A percentile compares a stretch with the other conserved stretches of the same genome.
Conservation (phyloP, 306 rosid species). For the Cucumis hystrix region DNA sequence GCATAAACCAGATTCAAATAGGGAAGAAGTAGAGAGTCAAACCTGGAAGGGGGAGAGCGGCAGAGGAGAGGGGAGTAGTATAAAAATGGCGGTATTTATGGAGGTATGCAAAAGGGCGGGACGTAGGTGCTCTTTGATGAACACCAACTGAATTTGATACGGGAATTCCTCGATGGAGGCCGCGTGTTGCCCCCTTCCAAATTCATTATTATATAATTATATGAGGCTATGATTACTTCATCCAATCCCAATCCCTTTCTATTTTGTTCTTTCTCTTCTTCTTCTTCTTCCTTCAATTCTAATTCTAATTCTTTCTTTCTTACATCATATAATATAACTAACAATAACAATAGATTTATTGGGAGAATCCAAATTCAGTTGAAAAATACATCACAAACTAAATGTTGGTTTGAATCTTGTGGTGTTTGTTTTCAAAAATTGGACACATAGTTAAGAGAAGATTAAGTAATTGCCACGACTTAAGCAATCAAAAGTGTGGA, state of each 20-base stretch:
- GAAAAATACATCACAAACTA: too few relatives aligned
- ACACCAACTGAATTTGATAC: slow-evolving; percentile 4
- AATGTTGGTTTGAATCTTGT: too few relatives aligned
- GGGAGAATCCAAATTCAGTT: too few relatives aligned
- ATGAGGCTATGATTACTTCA: not conserved
- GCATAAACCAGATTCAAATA: not conserved
- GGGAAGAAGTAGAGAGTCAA: not conserved
- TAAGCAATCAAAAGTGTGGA: too few relatives aligned
- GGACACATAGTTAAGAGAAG: too few relatives aligned
- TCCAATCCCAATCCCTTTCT: not conserved
- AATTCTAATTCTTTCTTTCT: too few relatives aligned
- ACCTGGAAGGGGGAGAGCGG: not conserved
- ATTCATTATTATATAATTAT: not conserved
- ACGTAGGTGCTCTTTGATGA: not conserved
- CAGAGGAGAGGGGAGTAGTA: not conserved
- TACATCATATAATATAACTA: too few relatives aligned
- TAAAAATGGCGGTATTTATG: not conserved
- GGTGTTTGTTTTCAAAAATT: too few relatives aligned
- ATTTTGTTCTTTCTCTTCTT: too few relatives aligned
- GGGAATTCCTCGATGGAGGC: not conserved
- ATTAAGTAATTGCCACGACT: too few relatives aligned
- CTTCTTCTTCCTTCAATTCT: too few relatives aligned
- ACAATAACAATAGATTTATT: too few relatives aligned
- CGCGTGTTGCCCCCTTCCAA: not conserved
- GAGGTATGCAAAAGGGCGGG: slow-evolving; percentile 4